Evolutionary conservation across 2,329 filamentous ascomycete genomes (phyloP).

Genomic region (Aspergillus pseudoglaucus): DNA sequence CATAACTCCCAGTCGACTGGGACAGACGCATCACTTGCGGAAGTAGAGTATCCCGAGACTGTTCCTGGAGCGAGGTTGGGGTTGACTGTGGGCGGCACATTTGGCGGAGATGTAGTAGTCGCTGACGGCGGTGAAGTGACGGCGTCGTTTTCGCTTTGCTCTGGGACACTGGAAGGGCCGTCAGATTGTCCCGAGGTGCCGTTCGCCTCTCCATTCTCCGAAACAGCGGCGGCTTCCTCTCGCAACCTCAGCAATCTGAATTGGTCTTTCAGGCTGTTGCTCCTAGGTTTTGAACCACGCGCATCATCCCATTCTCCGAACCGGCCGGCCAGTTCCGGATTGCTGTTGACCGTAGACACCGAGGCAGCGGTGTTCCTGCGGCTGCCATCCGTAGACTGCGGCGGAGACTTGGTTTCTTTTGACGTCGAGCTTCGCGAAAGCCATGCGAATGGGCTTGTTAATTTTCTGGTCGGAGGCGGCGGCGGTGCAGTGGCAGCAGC

Average conservation of each 20-base stretch:
- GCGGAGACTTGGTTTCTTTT: constrained; percentile 52
- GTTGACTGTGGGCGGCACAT: constrained; percentile 60
- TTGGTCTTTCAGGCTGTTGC: constrained; percentile 66
- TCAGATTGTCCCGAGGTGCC: constrained; percentile 38
- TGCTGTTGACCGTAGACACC: constrained; percentile 69
- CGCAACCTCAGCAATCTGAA: constrained; percentile 72
- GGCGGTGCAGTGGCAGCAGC: constrained; percentile 37
- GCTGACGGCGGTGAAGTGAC: constrained; percentile 17
- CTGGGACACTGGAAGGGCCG: constrained; percentile 43
- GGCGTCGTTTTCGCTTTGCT: constrained; percentile 40
- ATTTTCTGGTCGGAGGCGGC: constrained; percentile 54
- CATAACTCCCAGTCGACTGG: constrained; percentile 98
- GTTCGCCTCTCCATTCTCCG: constrained; percentile 51
- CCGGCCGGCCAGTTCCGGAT: constrained; percentile 69
- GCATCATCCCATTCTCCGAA: constrained; percentile 60
- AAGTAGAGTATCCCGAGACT: constrained; percentile 70
- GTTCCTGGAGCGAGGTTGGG: constrained; percentile 74
- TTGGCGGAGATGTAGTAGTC: constrained; percentile 31
- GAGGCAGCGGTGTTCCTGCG: constrained; percentile 75
- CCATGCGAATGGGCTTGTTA: constrained; percentile 84
- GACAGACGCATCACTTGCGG: constrained; percentile 54
- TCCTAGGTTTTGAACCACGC: constrained; percentile 42
- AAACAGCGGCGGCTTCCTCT: constrained; percentile 58
- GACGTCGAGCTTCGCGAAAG: constrained; percentile 62
- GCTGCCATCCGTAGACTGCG: constrained; percentile 27